phyloP scores from a whole-genome alignment of 2,329 filamentous ascomycete species.

The Akanthomyces uredinophilus region DNA sequence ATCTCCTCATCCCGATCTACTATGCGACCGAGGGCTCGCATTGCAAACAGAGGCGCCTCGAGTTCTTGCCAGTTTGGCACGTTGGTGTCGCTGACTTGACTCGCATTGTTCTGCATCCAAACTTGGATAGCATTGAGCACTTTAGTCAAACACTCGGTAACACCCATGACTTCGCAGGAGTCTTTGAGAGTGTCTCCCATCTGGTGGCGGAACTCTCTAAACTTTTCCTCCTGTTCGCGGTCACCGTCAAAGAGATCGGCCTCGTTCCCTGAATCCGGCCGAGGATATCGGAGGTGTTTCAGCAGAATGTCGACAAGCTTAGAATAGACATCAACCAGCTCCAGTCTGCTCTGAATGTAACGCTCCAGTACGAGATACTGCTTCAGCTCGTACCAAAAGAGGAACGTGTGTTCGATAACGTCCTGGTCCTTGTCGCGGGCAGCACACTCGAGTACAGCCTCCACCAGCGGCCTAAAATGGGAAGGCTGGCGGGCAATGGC shows the following conservation, averaged over 20 bases:
- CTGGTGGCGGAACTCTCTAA: constrained; percentile 89
- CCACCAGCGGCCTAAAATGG: constrained; percentile 80
- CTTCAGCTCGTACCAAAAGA: constrained; percentile 98
- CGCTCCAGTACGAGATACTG: constrained; percentile 89
- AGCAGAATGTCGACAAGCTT: constrained; percentile 91
- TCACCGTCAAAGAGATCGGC: constrained; percentile 91
- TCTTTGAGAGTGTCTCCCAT: constrained; percentile 99
- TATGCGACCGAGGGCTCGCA: constrained; percentile 95
- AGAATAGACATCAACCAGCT: constrained; percentile 76
- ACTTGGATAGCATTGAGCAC: constrained; percentile 78
- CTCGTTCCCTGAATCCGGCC: constrained; percentile 66
- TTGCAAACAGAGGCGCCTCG: constrained; percentile 89
- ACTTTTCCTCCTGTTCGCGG: constrained; percentile 92
- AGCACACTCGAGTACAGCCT: constrained; percentile 88
- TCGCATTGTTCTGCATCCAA: constrained; percentile 81
- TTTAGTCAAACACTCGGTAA: constrained; percentile 85
- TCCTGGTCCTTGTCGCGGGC: constrained; percentile 83
- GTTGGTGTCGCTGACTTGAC: constrained; percentile 64
- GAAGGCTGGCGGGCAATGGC: constrained; percentile 78
- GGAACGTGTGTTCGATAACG: constrained; percentile 88
- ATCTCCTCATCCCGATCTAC: constrained; percentile 83
- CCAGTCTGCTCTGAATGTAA: constrained; percentile 75
- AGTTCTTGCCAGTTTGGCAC: constrained; percentile 96
- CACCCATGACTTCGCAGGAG: constrained; percentile 91
- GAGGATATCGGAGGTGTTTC: constrained; percentile 81